A percentile compares a stretch with the other conserved stretches of the same genome.
Conservation (phyloP, 495 filamentous ascomycete genomes). For the Margaritispora aquatica region DNA sequence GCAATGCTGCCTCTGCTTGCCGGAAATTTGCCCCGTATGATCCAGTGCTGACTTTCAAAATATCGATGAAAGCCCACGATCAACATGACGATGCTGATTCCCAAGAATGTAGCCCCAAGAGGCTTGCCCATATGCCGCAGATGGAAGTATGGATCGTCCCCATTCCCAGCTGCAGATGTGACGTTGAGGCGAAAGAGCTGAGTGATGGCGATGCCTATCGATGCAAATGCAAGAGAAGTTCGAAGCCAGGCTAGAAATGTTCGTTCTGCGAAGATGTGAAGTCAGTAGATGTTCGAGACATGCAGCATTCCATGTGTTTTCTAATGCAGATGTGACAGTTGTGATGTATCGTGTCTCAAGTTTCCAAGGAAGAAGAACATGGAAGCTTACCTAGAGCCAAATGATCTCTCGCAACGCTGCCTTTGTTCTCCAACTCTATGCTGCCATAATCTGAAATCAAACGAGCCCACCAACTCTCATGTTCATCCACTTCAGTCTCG, state of each 20-base stretch:
- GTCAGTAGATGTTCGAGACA: slow-evolving; percentile 11
- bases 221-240: slow-evolving; percentile 91
- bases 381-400: slow-evolving; percentile 76
- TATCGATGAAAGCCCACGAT: slow-evolving; percentile 67
- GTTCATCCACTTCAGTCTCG: slow-evolving; percentile 15
- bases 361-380: slow-evolving; percentile 3
- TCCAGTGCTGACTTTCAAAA: slow-evolving; percentile 69
- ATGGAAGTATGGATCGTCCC: slow-evolving; percentile 14
- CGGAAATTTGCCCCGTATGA: slow-evolving; percentile 89
- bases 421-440: slow-evolving; percentile 93
- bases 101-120: slow-evolving; percentile 87
- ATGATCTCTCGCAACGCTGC: slow-evolving; percentile 91
- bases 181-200: slow-evolving; percentile 94
- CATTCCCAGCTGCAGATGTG: slow-evolving; percentile 34
- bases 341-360: no score
- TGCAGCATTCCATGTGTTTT: background rate
- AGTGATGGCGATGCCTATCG: slow-evolving; percentile 92
- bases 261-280: slow-evolving; percentile 53
- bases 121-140: slow-evolving; percentile 84
- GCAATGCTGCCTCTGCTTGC: slow-evolving; percentile 84
- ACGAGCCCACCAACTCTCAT: slow-evolving; percentile 43
- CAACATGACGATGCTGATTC: slow-evolving; percentile 79
- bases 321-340: no score
- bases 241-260: slow-evolving; percentile 97
- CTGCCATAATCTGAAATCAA: slow-evolving; percentile 65